Evolutionary conservation across 257 asterid genomes (phyloP).

Genomic region (Solanum pimpinellifolium): DNA sequence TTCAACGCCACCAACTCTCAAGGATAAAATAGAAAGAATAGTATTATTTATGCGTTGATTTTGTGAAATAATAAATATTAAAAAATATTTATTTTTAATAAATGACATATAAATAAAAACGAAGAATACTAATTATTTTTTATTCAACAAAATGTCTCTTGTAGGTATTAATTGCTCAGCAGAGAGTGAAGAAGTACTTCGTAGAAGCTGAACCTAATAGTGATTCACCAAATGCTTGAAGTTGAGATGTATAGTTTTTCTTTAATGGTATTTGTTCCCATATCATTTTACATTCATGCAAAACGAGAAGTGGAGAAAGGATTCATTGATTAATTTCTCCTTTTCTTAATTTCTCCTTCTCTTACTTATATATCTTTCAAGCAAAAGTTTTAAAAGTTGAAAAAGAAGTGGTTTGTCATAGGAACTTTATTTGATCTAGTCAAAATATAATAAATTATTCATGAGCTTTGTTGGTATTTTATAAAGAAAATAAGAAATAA

Average conservation of each 20-base stretch:
- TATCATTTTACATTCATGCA: background rate
- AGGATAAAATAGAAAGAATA: background rate
- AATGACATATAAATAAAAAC: too few relatives aligned
- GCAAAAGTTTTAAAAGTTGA: too few relatives aligned
- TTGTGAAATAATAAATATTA: background rate
- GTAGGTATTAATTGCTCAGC: background rate
- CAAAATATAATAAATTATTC: too few relatives aligned
- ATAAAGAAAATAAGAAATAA: background rate
- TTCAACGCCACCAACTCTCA: background rate
- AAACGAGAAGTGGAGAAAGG: background rate
- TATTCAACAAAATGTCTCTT: background rate
- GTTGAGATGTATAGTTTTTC: background rate
- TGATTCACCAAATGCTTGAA: background rate
- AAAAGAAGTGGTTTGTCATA: background rate
- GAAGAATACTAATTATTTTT: background rate
- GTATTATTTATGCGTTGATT: too few relatives aligned
- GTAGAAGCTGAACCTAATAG: background rate
- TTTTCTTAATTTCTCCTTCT: background rate
- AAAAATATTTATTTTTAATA: too few relatives aligned
- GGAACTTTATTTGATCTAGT: background rate
- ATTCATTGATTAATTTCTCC: background rate
- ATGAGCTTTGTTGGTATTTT: background rate
- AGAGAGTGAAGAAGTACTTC: background rate
- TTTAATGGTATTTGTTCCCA: background rate
- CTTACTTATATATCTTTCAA: background rate